These are phyloP conservation scores for Carex parvula DNA, from an alignment of 176 grass and related monocot species.

Conservation along the genomic window DNA sequence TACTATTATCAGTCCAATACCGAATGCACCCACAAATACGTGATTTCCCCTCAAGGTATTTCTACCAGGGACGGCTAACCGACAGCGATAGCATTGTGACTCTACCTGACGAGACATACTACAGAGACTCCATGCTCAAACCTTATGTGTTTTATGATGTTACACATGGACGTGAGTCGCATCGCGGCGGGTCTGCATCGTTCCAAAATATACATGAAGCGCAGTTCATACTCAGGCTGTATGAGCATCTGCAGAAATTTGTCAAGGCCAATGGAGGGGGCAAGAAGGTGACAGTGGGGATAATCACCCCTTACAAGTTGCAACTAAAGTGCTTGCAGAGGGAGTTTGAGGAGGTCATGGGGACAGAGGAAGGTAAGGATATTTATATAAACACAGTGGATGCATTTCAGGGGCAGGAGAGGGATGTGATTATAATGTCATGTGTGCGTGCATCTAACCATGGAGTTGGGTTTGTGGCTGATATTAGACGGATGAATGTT, in stretches of 20 bases:
- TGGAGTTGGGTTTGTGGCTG: slow-evolving; percentile 97
- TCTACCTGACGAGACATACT: slow-evolving; percentile 74
- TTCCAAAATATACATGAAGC: slow-evolving; percentile 96
- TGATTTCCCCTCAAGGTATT: slow-evolving; percentile 95
- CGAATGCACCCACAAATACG: slow-evolving; percentile 99
- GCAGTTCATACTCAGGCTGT: slow-evolving; percentile 70
- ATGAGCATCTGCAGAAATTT: slow-evolving; percentile 78
- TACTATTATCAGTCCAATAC: slow-evolving; percentile 94
- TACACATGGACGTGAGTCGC: slow-evolving; percentile 86
- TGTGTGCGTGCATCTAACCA: slow-evolving; percentile 93
- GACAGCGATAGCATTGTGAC: slow-evolving; percentile 86
- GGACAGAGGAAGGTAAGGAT: slow-evolving; percentile 88
- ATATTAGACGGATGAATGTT: slow-evolving; percentile 99
- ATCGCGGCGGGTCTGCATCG: slow-evolving; percentile 85
- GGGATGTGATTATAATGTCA: slow-evolving; percentile 98
- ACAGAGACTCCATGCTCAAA: slow-evolving; percentile 63
- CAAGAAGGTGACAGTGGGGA: slow-evolving; percentile 91
- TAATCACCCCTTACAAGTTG: slow-evolving; percentile 99
- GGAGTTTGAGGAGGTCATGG: slow-evolving; percentile 81
- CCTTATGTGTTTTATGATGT: slow-evolving; percentile 94
- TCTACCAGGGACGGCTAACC: slow-evolving; percentile 84
- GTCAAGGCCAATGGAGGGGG: slow-evolving; percentile 68
- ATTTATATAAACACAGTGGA: slow-evolving; percentile 99
- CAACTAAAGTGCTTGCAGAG: slow-evolving; percentile 96
- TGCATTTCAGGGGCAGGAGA: slow-evolving; percentile 99